Base-by-base conservation (phyloP, 108 stramenopile species). In the Nitzschia putrida region DNA sequence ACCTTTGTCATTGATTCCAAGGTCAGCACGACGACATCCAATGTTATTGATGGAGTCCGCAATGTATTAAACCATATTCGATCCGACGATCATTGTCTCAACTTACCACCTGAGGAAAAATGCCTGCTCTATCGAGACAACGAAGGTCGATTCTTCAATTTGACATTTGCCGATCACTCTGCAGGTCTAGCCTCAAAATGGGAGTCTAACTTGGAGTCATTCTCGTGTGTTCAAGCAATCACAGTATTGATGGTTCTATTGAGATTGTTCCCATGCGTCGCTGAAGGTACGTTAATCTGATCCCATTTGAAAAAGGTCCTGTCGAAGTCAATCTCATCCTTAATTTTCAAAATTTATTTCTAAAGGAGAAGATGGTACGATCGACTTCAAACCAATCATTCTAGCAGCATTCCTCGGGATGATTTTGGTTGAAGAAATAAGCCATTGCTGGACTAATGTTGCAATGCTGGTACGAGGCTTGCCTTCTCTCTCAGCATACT, bases 341-440 rank as follows among this genome's bases (percentile, higher is more conserved):
- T 1, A 20, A 50, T 23, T 24, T 55, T 8, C 22, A n/a, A n/a
- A n/a, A n/a, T n/a, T 10, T 55, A 55, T 55, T 55, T 18, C 9
- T 10, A 13, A 5, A 12, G 40, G 57, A 59, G 20, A 39, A 59
- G 38, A 59, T 39, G 16, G 57, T 39, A 21, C 14, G 20, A 22
- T 21, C 21, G 38, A 71, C 22, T 63, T 88, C 10, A 61, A 72
- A 49, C 11, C 85, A 83, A 12, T 83, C 72, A 11, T 84, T 72
- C 50, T 64, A 20, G 50, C 58, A 14, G 13, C 84, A 37, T 25
- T 88, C 25, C 57, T 88, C 0, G 85, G 88, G 78, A 24, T 88
- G 37, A 77, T 88, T 0, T 64, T 88, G 37, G 37, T 58, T n/a
- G 88, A 88, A 51, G 88, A 88, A 37, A 80, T 88, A 12, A 77